Base-by-base conservation (phyloP, 2,329 filamentous ascomycete genomes). In the Phaeosphaeria sp. region DNA sequence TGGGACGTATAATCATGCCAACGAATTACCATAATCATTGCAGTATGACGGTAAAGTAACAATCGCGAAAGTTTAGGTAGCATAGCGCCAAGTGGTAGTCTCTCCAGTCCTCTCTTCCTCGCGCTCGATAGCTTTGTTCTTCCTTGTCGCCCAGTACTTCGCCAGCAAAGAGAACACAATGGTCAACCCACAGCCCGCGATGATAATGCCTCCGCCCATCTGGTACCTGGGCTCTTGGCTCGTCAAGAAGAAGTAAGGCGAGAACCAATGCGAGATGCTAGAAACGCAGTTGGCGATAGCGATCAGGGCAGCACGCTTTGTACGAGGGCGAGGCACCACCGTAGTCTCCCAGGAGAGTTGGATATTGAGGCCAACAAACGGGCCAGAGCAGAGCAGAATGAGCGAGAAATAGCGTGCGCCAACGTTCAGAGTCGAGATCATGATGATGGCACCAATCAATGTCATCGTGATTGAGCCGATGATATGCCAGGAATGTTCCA, bases 311-410 rank as follows among this genome's bases (percentile, higher is more conserved):
- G 79, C 79, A n/a, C 74, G 70, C 53, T 80, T 81, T 3, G 70
- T 77, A 0, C 78, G 70, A 0, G 79, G 78, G 0, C 73, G 68
- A 2, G 79, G 78, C 0, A 80, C 76, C 0, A 80, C 68, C 0
- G 77, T 79, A 0, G 78, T 79, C 51, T 80, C 78, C 78, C 78
- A 80, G 0, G 77, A 77, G 0, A 80, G 68, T 57, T 80, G 77
- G 23, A 80, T 63, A 42, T 79, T 79, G 2, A 79, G 72, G 18
- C 72, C 76, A 52, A 68, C 71, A 58, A 76, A 80, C 0, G 76
- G 72, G 21, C 78, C 77, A 4, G 63, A 65, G 30, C 73, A 68
- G 0, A 80, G 41, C 11, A 73, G 54, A 11, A 72, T 58, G 23
- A 68, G 58, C 1, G 64, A 64, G 49, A 73, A 74, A 63, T 74